These are phyloP conservation scores for Agaricales sp. DNA, from an alignment of 1,284 basidiomycete species.

Conservation along the genomic window DNA sequence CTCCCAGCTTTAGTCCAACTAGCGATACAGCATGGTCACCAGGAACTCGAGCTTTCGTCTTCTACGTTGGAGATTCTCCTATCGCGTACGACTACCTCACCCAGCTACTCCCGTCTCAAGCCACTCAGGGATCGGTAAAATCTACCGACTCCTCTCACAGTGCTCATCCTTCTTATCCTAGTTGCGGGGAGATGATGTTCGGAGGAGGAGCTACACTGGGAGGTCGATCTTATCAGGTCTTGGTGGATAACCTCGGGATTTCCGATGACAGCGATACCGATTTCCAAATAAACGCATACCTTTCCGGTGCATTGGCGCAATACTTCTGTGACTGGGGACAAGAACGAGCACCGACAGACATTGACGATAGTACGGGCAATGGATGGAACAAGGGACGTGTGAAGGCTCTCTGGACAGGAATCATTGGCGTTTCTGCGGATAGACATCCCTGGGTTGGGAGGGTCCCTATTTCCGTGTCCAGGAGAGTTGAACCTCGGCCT, in stretches of 20 bases:
- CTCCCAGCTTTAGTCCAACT: constrained; percentile 6
- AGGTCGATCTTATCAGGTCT: constrained; percentile 15
- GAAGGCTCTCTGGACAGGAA: constrained; percentile 48
- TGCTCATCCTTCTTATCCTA: neutral
- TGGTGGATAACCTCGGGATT: constrained; percentile 28
- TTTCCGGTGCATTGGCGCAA: constrained; percentile 32
- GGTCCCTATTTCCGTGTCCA: constrained; percentile 28
- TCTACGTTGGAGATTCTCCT: constrained; percentile 32
- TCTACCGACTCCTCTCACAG: neutral
- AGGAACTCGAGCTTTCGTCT: constrained; percentile 42
- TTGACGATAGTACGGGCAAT: constrained; percentile 10
- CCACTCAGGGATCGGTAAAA: no score
- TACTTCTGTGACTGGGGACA: constrained; percentile 35
- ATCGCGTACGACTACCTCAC: constrained; percentile 63
- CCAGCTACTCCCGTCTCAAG: constrained; percentile 35
- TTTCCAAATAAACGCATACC: constrained; percentile 29
- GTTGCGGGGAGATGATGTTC: constrained; percentile 50
- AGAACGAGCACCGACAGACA: constrained; percentile 11
- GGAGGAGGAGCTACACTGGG: constrained; percentile 35
- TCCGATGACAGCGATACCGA: constrained; percentile 35
- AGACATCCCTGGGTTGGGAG: constrained; percentile 47
- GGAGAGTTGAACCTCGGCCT: constrained; percentile 16
- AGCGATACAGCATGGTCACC: constrained; percentile 10
- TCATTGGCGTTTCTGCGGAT: constrained; percentile 45
- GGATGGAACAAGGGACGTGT: constrained; percentile 27